Percentiles rank a stretch among this genome's conserved stretches.
These are phyloP conservation scores for Pistacia vera DNA, from an alignment of 345 rosid genomes.

Conservation along the genomic window DNA sequence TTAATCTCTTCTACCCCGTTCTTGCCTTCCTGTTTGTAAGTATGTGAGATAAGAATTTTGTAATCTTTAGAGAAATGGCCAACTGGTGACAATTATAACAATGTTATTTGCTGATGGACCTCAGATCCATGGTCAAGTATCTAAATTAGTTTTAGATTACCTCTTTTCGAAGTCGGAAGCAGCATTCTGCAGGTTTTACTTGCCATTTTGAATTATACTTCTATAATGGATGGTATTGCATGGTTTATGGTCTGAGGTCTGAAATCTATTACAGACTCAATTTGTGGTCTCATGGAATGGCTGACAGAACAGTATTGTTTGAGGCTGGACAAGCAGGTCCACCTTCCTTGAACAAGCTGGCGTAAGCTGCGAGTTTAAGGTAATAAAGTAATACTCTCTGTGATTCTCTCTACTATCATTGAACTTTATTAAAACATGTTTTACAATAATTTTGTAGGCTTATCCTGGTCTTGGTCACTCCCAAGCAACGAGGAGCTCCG, in stretches of 20 bases:
- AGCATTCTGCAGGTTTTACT: background rate
- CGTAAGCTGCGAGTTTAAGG: constrained; percentile 77
- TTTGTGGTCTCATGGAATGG: constrained; percentile 78
- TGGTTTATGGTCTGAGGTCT: constrained; percentile 12
- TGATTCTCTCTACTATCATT: constrained; percentile 6
- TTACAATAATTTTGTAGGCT: constrained; percentile 44
- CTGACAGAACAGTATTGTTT: constrained; percentile 64
- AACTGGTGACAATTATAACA: background rate
- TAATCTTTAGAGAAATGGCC: background rate
- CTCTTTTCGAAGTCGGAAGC: background rate
- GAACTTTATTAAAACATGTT: background rate
- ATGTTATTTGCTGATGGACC: no score
- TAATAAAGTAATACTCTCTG: constrained; percentile 15
- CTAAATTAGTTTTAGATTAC: background rate
- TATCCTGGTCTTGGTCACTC: constrained; percentile 76
- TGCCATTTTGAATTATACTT: background rate
- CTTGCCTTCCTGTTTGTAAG: background rate
- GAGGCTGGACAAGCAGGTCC: constrained; percentile 89
- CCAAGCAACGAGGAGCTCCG: constrained; percentile 54
- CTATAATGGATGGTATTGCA: constrained; percentile 1
- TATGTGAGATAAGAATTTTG: background rate
- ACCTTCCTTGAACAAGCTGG: constrained; percentile 69
- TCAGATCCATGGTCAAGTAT: background rate
- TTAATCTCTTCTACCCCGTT: background rate
- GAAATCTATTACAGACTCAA: constrained; percentile 58